Percentiles rank a stretch among this genome's conserved stretches.
phyloP scores from a whole-genome alignment of 306 rosid genomes.

The Vachellia pachyceras region DNA sequence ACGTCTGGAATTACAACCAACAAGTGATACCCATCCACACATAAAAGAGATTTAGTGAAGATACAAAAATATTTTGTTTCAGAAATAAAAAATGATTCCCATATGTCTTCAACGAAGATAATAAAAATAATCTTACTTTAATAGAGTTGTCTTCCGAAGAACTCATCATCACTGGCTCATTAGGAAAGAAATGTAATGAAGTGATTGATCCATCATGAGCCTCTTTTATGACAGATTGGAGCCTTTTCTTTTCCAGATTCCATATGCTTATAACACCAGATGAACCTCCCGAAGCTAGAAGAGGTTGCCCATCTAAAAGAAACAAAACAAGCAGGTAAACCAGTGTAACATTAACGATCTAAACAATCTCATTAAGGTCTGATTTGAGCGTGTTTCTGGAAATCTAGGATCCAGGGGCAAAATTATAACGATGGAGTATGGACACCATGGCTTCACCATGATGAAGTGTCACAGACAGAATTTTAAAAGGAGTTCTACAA shows the following conservation, averaged over 20 bases:
- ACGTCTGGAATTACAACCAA: too few relatives aligned
- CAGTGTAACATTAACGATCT: constrained; percentile 11
- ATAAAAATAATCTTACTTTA: constrained; percentile 59
- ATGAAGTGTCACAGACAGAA: not conserved
- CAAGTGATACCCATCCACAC: not conserved
- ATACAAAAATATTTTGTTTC: not conserved
- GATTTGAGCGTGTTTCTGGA: not conserved
- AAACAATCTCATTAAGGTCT: not conserved
- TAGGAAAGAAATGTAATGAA: constrained; percentile 87
- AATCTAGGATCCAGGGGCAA: not conserved
- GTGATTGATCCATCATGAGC: constrained; percentile 82
- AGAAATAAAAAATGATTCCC: not conserved
- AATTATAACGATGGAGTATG: not conserved
- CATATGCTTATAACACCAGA: constrained; percentile 96
- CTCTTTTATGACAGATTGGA: constrained; percentile 87
- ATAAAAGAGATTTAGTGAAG: not conserved
- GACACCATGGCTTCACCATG: not conserved
- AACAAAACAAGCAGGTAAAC: constrained; percentile 22
- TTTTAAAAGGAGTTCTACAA: not conserved
- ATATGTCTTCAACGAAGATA: not conserved
- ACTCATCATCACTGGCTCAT: constrained; percentile 94
- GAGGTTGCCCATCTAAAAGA: constrained; percentile 86
- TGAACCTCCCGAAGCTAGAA: constrained; percentile 97
- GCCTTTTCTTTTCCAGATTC: constrained; percentile 96
- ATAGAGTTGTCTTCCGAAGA: constrained; percentile 91